Percentiles rank a stretch among this genome's conserved stretches.
These are phyloP conservation scores for Triticum timopheevii DNA, from an alignment of 176 grass and related monocot genomes.

Conservation along the genomic window DNA sequence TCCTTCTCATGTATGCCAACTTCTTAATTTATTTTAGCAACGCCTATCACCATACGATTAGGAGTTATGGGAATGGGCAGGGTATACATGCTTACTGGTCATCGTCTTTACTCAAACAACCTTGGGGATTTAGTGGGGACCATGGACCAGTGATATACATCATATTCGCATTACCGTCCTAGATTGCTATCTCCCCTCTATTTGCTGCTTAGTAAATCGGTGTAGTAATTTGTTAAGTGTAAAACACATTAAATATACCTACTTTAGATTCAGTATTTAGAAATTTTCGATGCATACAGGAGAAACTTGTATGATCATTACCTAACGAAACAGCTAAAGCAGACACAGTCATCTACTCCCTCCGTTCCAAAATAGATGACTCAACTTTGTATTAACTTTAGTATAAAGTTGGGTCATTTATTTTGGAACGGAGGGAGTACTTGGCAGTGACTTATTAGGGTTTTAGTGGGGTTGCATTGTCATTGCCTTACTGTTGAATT, in stretches of 20 bases:
- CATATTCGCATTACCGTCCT: background rate
- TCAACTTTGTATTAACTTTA: too few species aligned
- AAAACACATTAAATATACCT: background rate
- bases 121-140: background rate
- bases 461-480: conserved; percentile 9
- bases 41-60: background rate
- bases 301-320: conserved; percentile 10
- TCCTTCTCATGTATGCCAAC: conserved; percentile 85
- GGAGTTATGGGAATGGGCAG: background rate
- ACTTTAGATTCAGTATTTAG: background rate
- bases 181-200: background rate
- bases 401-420: too few species aligned
- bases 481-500: conserved; percentile 6
- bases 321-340: background rate
- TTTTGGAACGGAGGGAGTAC: too few species aligned
- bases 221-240: background rate
- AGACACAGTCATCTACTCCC: background rate
- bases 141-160: background rate
- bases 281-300: background rate
- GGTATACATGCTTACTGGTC: conserved; percentile 15
- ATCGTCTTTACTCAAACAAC: background rate
- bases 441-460: background rate
- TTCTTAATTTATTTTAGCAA: conserved; percentile 24
- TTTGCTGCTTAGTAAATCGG: conserved; percentile 1
- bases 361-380: too few species aligned